A percentile compares a stretch with the other conserved stretches of the same genome.
phyloP scores from a whole-genome alignment of 495 filamentous ascomycete species.

The Tuber umbilicatum region DNA sequence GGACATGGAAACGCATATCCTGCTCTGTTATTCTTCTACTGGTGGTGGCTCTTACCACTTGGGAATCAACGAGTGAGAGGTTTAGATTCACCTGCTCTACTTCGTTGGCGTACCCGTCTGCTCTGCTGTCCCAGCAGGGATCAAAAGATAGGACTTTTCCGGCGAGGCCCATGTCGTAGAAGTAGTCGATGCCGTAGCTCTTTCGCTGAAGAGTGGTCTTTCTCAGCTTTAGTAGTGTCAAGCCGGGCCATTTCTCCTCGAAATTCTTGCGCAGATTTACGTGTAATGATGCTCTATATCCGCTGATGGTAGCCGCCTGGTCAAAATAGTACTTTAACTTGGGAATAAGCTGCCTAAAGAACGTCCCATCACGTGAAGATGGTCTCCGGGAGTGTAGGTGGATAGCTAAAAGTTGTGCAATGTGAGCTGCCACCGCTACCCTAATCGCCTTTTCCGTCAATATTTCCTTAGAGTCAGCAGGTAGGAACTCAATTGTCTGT shows the following conservation, averaged over 20 bases:
- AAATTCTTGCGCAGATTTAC: slow-evolving; percentile 78
- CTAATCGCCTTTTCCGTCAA: slow-evolving; percentile 52
- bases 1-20: neutral
- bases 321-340: slow-evolving; percentile 69
- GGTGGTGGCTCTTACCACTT: slow-evolving; percentile 59
- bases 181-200: slow-evolving; percentile 65
- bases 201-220: slow-evolving; percentile 58
- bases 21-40: neutral
- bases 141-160: slow-evolving; percentile 68
- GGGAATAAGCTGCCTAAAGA: slow-evolving; percentile 62
- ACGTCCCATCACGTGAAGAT: slow-evolving; percentile 54
- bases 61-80: slow-evolving; percentile 80
- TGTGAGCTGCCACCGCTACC: slow-evolving; percentile 67
- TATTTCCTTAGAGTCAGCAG: slow-evolving; percentile 46
- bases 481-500: slow-evolving; percentile 50
- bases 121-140: slow-evolving; percentile 63
- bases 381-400: slow-evolving; percentile 76
- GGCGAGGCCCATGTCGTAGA: slow-evolving; percentile 71
- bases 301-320: slow-evolving; percentile 63
- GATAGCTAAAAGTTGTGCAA: slow-evolving; percentile 85
- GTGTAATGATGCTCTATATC: slow-evolving; percentile 81
- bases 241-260: slow-evolving; percentile 62
- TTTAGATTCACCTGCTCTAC: slow-evolving; percentile 82
- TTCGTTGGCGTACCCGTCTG: slow-evolving; percentile 69
- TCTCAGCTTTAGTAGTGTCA: slow-evolving; percentile 67